These are phyloP conservation scores for Raffaelea ambrosiae DNA, from an alignment of 2,329 filamentous ascomycete genomes.

Conservation along the genomic window DNA sequence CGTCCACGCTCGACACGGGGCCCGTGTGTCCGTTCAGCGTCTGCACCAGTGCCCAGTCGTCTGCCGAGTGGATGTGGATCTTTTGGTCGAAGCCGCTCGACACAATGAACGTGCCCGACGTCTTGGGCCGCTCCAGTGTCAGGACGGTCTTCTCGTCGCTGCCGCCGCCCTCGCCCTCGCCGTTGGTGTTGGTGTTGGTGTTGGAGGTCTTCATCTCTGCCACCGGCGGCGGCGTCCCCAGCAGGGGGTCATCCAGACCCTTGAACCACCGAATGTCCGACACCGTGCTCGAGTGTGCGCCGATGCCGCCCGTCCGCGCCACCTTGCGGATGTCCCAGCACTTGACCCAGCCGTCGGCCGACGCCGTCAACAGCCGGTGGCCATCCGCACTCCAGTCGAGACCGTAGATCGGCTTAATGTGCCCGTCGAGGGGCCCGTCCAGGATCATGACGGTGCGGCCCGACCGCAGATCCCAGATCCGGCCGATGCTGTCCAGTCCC, in stretches of 20 bases:
- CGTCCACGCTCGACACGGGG: slow-evolving; percentile 84
- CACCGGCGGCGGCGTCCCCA: slow-evolving; percentile 51
- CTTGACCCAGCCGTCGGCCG: slow-evolving; percentile 91
- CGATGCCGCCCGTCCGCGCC: slow-evolving; percentile 71
- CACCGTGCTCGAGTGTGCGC: slow-evolving; percentile 84
- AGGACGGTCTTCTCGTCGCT: slow-evolving; percentile 53
- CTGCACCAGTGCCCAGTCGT: slow-evolving; percentile 90
- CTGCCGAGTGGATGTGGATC: slow-evolving; percentile 90
- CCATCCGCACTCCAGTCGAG: slow-evolving; percentile 90
- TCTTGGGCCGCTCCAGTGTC: slow-evolving; percentile 64
- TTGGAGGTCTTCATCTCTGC: too few relatives aligned
- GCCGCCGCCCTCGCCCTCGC: too few relatives aligned
- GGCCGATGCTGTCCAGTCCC: slow-evolving; percentile 89
- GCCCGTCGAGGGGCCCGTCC: slow-evolving; percentile 71
- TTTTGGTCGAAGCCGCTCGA: slow-evolving; percentile 89
- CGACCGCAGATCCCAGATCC: slow-evolving; percentile 90
- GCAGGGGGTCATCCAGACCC: slow-evolving; percentile 65
- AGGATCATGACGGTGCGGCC: slow-evolving; percentile 94
- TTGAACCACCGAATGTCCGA: slow-evolving; percentile 93
- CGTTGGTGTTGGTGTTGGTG: too few relatives aligned
- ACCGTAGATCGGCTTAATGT: slow-evolving; percentile 86
- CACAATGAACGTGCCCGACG: slow-evolving; percentile 85
- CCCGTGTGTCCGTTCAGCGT: slow-evolving; percentile 84
- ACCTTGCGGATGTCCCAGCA: slow-evolving; percentile 97
- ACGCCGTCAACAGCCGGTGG: slow-evolving; percentile 85